Evolutionary conservation across 768 basidiomycete species (phyloP).

Genomic region (Lentinula boryana): DNA sequence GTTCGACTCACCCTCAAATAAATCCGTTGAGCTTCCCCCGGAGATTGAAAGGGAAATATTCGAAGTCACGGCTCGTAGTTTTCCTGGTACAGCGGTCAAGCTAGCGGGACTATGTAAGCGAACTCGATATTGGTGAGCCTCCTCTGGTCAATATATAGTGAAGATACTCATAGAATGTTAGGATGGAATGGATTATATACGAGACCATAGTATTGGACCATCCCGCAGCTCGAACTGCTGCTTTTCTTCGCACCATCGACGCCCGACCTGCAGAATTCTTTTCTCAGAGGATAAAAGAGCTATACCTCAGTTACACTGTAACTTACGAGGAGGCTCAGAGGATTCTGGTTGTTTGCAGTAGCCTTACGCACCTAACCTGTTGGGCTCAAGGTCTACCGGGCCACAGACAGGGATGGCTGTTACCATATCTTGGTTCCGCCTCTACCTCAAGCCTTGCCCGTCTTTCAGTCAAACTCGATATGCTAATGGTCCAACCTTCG

Average conservation of each 20-base stretch:
- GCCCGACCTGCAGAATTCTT: slow-evolving; percentile 22
- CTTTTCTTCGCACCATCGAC: slow-evolving; percentile 23
- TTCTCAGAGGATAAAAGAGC: slow-evolving; percentile 18
- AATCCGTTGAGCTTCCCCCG: slow-evolving; percentile 18
- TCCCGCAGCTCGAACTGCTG: slow-evolving; percentile 10
- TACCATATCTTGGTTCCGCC: background rate
- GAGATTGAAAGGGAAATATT: slow-evolving; percentile 29
- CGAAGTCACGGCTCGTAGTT: slow-evolving; percentile 21
- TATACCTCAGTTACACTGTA: slow-evolving; percentile 20
- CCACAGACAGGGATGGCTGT: slow-evolving; percentile 2
- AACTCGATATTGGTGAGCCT: slow-evolving; percentile 14
- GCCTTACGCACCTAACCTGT: slow-evolving; percentile 18
- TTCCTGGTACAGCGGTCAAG: slow-evolving; percentile 18
- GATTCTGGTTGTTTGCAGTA: slow-evolving; percentile 20
- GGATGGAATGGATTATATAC: slow-evolving; percentile 28
- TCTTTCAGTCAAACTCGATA: slow-evolving; percentile 18
- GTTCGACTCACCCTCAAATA: background rate
- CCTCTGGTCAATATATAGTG: background rate
- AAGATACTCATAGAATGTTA: slow-evolving; percentile 1
- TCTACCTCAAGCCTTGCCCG: slow-evolving; percentile 6
- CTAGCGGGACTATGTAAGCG: slow-evolving; percentile 19
- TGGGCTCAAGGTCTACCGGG: slow-evolving; percentile 17
- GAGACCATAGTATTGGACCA: slow-evolving; percentile 22
- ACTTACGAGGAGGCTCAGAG: slow-evolving; percentile 12
- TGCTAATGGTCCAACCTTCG: background rate